These are phyloP conservation scores for Solanum gracilifrons DNA, from an alignment of 257 asterid genomes.

Conservation along the genomic window DNA sequence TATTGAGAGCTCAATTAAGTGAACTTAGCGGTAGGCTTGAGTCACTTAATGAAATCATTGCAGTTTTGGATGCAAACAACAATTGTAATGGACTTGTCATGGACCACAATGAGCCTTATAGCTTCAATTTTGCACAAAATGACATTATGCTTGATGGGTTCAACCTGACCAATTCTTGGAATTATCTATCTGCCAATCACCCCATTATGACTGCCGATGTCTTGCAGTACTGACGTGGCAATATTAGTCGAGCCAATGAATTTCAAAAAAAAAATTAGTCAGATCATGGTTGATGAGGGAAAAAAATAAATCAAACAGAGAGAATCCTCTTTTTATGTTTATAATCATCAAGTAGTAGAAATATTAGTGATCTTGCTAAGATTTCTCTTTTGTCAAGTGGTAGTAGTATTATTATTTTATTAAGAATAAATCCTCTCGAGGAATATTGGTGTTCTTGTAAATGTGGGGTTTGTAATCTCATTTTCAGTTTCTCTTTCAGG, in stretches of 20 bases:
- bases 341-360: neutral
- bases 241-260: neutral
- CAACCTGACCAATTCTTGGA: conserved; percentile 38
- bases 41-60: conserved; percentile 49
- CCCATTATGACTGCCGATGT: conserved; percentile 44
- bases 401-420: neutral
- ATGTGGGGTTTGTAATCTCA: neutral
- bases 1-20: conserved; percentile 64
- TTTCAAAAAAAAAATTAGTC: neutral
- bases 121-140: neutral
- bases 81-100: conserved; percentile 1
- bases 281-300: neutral
- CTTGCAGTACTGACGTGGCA: conserved; percentile 16
- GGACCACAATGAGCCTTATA: neutral
- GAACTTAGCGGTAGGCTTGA: conserved; percentile 72
- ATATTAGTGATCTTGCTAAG: neutral
- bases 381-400: neutral
- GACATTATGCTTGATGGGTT: conserved; percentile 16
- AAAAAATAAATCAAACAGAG: neutral
- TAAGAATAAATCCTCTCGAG: conserved; percentile 10
- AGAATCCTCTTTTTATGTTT: neutral
- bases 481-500: neutral
- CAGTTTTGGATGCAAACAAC: conserved; percentile 13
- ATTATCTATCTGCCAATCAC: conserved; percentile 30
- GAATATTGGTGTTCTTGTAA: conserved; percentile 7